Base-by-base conservation (phyloP, 2,329 filamentous ascomycete genomes). In the Metarhizium brunneum region DNA sequence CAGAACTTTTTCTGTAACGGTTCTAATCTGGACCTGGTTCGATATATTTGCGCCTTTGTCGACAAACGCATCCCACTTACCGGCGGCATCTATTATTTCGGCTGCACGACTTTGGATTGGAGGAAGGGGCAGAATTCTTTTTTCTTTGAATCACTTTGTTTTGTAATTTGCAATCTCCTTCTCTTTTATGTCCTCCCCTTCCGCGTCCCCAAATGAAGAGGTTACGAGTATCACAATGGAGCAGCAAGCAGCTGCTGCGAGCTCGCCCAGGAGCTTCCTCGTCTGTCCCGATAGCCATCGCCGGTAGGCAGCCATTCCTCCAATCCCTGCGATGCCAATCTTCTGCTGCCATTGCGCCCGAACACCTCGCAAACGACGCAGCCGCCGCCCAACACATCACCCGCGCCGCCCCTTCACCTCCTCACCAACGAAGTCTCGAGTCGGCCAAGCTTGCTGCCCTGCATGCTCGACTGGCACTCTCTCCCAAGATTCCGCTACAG, bases 381-480 rank as follows among this genome's bases (percentile, higher is more conserved):
- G 59, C 25, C 36, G 57, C 47, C 57, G 57, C 62, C 42, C 58
- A 65, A n/a, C 53, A 60, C 40, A 50, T 51, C 54, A 58, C 58
- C 32, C 61, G 62, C 32, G 62, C 64, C 58, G 67, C 69, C 59
- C 87, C 89, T 54, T 92, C 90, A 65, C 90, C 90, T 62, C 81
- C 81, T 54, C 83, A 85, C 61, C 75, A 81, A 64, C 79, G 79
- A 61, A 87, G 90, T 47, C 73, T 78, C 58, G 71, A 77, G 61
- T 97, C 92, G 50, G 86, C 91, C 59, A 97, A 96, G 76, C 87
- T 99, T 64, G 85, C 91, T 60, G 92, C 94, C 61, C 83, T 99
- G 49, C 92, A 96, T 71, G 90, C 92, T 64, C 88, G 94, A 71
- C 82, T 99, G 59, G 84, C 84, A 45, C 84, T 99, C 56, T 86